Conservation (phyloP, 1,284 basidiomycete genomes). For the Ganoderma resinaceum region DNA sequence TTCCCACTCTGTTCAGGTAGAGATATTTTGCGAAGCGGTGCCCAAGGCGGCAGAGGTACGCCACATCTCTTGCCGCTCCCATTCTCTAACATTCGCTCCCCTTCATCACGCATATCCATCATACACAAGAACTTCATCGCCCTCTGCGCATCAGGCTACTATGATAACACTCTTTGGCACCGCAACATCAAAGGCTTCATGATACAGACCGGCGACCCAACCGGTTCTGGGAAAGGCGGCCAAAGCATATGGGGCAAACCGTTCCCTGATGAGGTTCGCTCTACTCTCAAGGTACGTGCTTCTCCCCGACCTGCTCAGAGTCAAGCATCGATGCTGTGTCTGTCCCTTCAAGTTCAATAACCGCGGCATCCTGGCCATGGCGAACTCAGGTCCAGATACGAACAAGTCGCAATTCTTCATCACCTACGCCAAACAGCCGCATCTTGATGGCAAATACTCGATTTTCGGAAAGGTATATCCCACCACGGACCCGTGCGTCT, state of each 20-base stretch:
- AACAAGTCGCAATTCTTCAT: conserved; percentile 98
- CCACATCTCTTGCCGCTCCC: conserved; percentile 17
- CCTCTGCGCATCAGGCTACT: conserved; percentile 89
- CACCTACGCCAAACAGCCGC: conserved; percentile 90
- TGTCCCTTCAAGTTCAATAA: conserved; percentile 78
- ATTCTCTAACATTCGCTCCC: conserved; percentile 8
- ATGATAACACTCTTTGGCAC: conserved; percentile 90
- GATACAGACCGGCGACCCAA: conserved; percentile 91
- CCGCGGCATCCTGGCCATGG: conserved; percentile 96
- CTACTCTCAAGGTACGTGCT: conserved; percentile 83
- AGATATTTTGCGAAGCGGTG: conserved; percentile 96
- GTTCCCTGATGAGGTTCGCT: conserved; percentile 89
- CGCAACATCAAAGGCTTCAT: conserved; percentile 97
- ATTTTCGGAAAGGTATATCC: conserved; percentile 78
- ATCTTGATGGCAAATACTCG: conserved; percentile 94
- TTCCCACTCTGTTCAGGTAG: conserved; percentile 65
- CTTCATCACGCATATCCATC: not conserved
- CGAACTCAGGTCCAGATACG: conserved; percentile 91
- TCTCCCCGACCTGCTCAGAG: not conserved
- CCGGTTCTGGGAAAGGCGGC: conserved; percentile 82
- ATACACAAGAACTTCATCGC: conserved; percentile 88
- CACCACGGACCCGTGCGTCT: not conserved
- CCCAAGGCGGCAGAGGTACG: conserved; percentile 92
- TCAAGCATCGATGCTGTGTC: conserved; percentile 15
- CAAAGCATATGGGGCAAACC: conserved; percentile 89